Evolutionary conservation across 208 protist genomes (phyloP).

Genomic region (Herpetomonas tarakana): DNA sequence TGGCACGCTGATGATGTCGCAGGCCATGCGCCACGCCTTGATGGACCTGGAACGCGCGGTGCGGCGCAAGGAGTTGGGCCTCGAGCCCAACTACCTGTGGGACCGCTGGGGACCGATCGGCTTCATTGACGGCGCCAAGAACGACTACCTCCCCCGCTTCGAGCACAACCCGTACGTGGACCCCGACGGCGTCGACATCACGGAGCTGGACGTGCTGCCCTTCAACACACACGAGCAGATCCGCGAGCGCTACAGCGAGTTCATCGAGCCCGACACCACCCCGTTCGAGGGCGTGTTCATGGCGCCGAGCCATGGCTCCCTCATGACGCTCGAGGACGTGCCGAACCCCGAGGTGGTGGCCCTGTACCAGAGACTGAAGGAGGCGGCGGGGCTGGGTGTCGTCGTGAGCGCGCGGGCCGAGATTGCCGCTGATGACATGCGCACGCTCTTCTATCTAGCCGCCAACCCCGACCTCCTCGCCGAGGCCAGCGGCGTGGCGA

Average conservation of each 20-base stretch:
- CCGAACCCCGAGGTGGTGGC: slow-evolving; percentile 36
- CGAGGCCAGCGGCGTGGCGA: slow-evolving; percentile 21
- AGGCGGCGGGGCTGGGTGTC: slow-evolving; percentile 30
- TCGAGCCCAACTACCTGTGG: slow-evolving; percentile 88
- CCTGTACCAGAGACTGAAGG: slow-evolving; percentile 58
- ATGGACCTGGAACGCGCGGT: slow-evolving; percentile 88
- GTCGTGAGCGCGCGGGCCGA: slow-evolving; percentile 30
- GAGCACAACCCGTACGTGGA: slow-evolving; percentile 86
- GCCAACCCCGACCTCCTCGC: slow-evolving; percentile 38
- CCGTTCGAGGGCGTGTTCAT: slow-evolving; percentile 67
- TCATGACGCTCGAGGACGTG: slow-evolving; percentile 67
- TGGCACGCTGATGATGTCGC: slow-evolving; percentile 78
- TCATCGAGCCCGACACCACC: slow-evolving; percentile 73
- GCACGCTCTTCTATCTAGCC: slow-evolving; percentile 76
- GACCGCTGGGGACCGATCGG: slow-evolving; percentile 88
- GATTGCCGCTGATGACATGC: slow-evolving; percentile 58
- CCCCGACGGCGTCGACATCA: slow-evolving; percentile 88
- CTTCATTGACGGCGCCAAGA: slow-evolving; percentile 81
- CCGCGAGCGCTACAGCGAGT: slow-evolving; percentile 76
- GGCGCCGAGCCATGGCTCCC: slow-evolving; percentile 57
- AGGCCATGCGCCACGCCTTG: slow-evolving; percentile 87
- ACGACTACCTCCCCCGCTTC: slow-evolving; percentile 86
- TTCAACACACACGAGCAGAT: slow-evolving; percentile 91
- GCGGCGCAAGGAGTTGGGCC: slow-evolving; percentile 76
- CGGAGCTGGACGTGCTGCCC: slow-evolving; percentile 80